A percentile compares a stretch with the other conserved stretches of the same genome.
These are phyloP conservation scores for Xylariaceae sp. DNA, from an alignment of 2,329 filamentous ascomycete genomes.

Conservation along the genomic window DNA sequence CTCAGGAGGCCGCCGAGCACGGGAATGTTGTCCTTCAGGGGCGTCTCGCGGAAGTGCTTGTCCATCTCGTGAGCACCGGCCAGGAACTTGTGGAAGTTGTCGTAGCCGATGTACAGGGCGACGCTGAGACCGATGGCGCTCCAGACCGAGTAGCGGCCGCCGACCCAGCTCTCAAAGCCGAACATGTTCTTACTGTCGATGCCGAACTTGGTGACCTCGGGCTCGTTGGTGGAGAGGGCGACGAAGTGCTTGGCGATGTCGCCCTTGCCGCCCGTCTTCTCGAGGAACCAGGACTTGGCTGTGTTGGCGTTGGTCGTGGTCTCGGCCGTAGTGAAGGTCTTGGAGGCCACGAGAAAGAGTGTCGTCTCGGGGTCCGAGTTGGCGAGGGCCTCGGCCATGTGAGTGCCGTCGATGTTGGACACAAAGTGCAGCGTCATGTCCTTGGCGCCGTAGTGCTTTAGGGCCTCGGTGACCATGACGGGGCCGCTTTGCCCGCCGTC, in stretches of 20 bases:
- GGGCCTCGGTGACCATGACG: slow-evolving; percentile 97
- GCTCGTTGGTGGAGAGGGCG: slow-evolving; percentile 90
- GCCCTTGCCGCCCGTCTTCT: slow-evolving; percentile 65
- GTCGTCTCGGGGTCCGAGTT: slow-evolving; percentile 92
- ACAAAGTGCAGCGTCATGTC: slow-evolving; percentile 93
- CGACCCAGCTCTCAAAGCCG: slow-evolving; percentile 97
- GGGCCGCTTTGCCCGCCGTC: slow-evolving; percentile 56
- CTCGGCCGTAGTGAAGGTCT: slow-evolving; percentile 99
- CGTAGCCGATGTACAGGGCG: slow-evolving; percentile 87
- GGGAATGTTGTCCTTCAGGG: slow-evolving; percentile 91
- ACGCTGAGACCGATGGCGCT: slow-evolving; percentile 95
- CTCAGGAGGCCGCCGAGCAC: slow-evolving; percentile 85
- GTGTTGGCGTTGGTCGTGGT: slow-evolving; percentile 96
- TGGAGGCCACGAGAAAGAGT: slow-evolving; percentile 97
- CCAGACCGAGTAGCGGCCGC: slow-evolving; percentile 97
- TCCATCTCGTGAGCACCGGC: slow-evolving; percentile 95
- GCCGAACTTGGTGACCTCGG: slow-evolving; percentile 94
- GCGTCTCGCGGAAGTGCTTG: slow-evolving; percentile 90
- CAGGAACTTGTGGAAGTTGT: slow-evolving; percentile 97
- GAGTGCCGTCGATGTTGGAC: slow-evolving; percentile 98
- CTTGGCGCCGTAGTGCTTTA: slow-evolving; percentile 86
- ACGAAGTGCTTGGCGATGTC: slow-evolving; percentile 99
- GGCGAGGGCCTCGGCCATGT: slow-evolving; percentile 88
- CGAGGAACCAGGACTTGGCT: slow-evolving; percentile 93
- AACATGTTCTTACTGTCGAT: slow-evolving; percentile 99